A percentile compares a stretch with the other conserved stretches of the same genome.
Conservation (phyloP, 306 rosid genomes). For the Biancaea sappan region DNA sequence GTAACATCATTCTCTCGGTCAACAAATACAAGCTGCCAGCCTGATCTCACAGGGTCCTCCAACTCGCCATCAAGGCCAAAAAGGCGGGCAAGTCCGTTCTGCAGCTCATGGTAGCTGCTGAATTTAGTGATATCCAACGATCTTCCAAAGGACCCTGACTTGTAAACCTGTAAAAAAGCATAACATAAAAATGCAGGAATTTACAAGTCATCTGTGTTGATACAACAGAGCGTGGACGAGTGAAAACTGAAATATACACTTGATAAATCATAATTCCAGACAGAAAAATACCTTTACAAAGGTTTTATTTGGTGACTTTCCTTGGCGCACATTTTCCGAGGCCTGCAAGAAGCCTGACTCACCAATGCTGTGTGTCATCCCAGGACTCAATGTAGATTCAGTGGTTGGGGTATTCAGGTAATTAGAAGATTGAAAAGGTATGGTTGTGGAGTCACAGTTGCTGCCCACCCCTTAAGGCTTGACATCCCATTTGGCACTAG, state of each 20-base stretch:
- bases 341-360: slow-evolving; percentile 76
- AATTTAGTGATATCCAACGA: slow-evolving; percentile 70
- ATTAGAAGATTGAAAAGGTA: slow-evolving; percentile 72
- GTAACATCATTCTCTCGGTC: slow-evolving; percentile 97
- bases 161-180: slow-evolving; percentile 47
- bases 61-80: slow-evolving; percentile 91
- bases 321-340: slow-evolving; percentile 65
- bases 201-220: not conserved
- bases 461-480: slow-evolving; percentile 62
- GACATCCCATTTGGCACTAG: slow-evolving; percentile 83
- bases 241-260: not conserved
- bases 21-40: slow-evolving; percentile 99
- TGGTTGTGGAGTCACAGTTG: slow-evolving; percentile 50
- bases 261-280: not conserved
- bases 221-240: not conserved
- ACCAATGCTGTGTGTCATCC: slow-evolving; percentile 62
- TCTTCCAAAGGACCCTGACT: slow-evolving; percentile 56
- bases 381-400: slow-evolving; percentile 64
- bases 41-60: slow-evolving; percentile 99
- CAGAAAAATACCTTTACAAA: slow-evolving; percentile 79
- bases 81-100: slow-evolving; percentile 89
- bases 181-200: slow-evolving; percentile 1
- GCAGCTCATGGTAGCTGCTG: slow-evolving; percentile 92
- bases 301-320: slow-evolving; percentile 62
- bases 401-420: slow-evolving; percentile 63